phyloP scores from a whole-genome alignment of 2,329 filamentous ascomycete genomes.

The Mycocentrospora acerina region DNA sequence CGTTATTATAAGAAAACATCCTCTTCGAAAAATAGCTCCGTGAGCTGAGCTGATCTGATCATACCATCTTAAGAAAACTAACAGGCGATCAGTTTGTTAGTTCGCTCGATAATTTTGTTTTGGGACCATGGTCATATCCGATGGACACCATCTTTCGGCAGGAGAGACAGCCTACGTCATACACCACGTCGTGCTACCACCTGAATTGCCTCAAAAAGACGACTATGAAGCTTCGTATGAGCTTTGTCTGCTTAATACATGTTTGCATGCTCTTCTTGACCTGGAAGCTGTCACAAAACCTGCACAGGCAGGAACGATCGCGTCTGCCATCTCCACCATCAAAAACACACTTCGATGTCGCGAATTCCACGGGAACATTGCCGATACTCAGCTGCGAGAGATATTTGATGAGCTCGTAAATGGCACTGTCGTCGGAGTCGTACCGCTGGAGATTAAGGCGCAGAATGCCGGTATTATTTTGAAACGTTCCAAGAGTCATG shows the following conservation, averaged over 20 bases:
- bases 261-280: conserved; percentile 10
- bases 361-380: conserved; percentile 11
- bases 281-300: conserved; percentile 5
- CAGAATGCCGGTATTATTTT: conserved; percentile 54
- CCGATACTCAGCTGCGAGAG: conserved; percentile 8
- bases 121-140: no score
- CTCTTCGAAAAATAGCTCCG: no score
- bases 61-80: no score
- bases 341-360: conserved; percentile 12
- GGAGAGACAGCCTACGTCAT: conserved; percentile 10
- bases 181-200: conserved; percentile 53
- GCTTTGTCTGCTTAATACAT: conserved; percentile 10
- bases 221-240: conserved; percentile 23
- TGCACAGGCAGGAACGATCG: conserved; percentile 5
- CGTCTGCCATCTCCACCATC: conserved; percentile 12
- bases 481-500: conserved; percentile 15
- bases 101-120: no score
- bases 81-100: no score
- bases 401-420: conserved; percentile 18
- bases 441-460: conserved; percentile 46
- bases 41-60: no score
- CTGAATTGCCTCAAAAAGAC: conserved; percentile 47
- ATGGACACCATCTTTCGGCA: conserved; percentile 1
- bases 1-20: no score
- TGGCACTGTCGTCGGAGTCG: conserved; percentile 3